Evolutionary conservation across 2,329 filamentous ascomycete genomes (phyloP).

Genomic region (Fusarium sp.): DNA sequence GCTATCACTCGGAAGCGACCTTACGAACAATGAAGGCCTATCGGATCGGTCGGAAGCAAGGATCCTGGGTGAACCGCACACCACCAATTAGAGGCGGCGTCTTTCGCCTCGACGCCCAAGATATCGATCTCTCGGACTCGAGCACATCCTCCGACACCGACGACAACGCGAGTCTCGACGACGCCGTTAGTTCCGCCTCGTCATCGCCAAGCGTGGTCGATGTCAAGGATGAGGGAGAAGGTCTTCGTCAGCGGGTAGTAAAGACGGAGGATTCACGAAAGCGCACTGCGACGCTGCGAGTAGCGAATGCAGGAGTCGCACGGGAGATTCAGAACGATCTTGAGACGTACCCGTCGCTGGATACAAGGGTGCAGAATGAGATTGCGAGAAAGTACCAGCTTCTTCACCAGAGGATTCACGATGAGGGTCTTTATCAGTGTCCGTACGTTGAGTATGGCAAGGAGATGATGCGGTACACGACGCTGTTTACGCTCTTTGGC

Average conservation of each 20-base stretch:
- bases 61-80: constrained; percentile 66
- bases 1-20: constrained; percentile 65
- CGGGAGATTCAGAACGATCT: constrained; percentile 47
- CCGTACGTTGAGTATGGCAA: constrained; percentile 66
- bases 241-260: constrained; percentile 13
- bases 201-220: constrained; percentile 22
- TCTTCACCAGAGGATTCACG: constrained; percentile 64
- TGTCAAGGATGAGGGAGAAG: background rate
- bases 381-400: constrained; percentile 65
- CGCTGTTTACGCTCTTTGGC: constrained; percentile 60
- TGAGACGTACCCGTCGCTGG: constrained; percentile 61
- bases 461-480: constrained; percentile 63
- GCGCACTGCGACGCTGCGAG: constrained; percentile 9
- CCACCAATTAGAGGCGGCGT: constrained; percentile 66
- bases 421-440: constrained; percentile 67
- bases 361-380: constrained; percentile 61
- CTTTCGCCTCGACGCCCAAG: constrained; percentile 40
- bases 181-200: constrained; percentile 32
- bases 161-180: constrained; percentile 20
- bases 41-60: constrained; percentile 66
- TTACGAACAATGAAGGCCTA: constrained; percentile 67
- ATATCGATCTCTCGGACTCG: constrained; percentile 22
- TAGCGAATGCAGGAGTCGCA: constrained; percentile 38
- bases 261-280: background rate
- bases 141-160: constrained; percentile 25